Conservation (phyloP, 2,329 filamentous ascomycete species). For the Cladosporium oxysporum region DNA sequence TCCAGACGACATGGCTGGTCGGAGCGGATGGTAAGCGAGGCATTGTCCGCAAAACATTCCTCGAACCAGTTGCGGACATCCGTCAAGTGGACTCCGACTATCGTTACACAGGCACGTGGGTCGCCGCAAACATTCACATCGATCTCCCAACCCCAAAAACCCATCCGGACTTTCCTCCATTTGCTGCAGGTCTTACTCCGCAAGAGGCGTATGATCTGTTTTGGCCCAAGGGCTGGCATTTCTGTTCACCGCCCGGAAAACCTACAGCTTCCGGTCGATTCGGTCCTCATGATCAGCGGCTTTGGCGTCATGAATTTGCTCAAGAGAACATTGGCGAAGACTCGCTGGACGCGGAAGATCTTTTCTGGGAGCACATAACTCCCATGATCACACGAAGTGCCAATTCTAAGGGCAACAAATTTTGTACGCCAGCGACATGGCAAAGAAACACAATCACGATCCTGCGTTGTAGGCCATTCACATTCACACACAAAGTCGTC, state of each 20-base stretch:
- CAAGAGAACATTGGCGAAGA: conserved; percentile 17
- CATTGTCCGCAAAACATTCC: conserved; percentile 48
- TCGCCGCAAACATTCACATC: conserved; percentile 51
- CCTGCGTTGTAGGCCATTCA: conserved; percentile 49
- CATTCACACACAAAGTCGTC: conserved; percentile 47
- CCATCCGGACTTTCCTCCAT: conserved; percentile 53
- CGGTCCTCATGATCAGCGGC: conserved; percentile 42
- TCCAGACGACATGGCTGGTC: conserved; percentile 40
- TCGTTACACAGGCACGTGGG: conserved; percentile 48
- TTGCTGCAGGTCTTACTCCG: conserved; percentile 49
- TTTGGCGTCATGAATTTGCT: conserved; percentile 35
- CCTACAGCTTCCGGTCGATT: conserved; percentile 50
- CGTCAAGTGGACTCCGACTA: conserved; percentile 36
- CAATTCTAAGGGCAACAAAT: background rate
- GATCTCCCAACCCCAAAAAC: conserved; percentile 46
- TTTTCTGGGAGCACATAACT: conserved; percentile 24
- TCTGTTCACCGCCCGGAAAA: conserved; percentile 46
- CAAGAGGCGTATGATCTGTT: conserved; percentile 52
- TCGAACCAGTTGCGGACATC: conserved; percentile 46
- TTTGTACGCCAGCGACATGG: conserved; percentile 18
- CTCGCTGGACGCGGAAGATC: conserved; percentile 17
- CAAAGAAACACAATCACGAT: conserved; percentile 49
- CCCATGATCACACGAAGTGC: conserved; percentile 20
- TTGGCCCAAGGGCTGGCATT: conserved; percentile 49
- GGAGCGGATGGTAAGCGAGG: conserved; percentile 54